Base-by-base conservation (phyloP, 306 rosid species). In the Cucurbita argyrosperma region DNA sequence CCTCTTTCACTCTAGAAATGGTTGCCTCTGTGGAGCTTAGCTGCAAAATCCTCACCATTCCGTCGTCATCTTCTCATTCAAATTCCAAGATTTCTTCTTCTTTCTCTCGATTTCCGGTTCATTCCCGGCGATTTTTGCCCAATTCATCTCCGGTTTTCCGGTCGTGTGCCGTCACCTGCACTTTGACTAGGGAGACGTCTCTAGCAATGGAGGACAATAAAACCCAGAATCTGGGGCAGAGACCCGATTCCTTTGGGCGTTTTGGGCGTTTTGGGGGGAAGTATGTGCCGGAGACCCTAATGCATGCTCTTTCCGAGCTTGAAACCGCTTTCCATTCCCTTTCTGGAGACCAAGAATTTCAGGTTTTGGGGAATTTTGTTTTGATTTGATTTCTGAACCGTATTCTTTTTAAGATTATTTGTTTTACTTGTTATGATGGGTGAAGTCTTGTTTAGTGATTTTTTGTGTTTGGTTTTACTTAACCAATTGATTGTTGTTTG, bases 281-380 rank as follows among this genome's bases (percentile, higher is more conserved):
- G 56, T 94, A 94, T 55, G 99, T 94, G 23, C 99, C 99, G 35
- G 99, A 94, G 49, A 94, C 99, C 63, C 82, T 94, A 26, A 94
- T 94, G 97, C 70, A 89, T 21, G 99, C 97, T 0, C 97, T 91
- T 72, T 8, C 92, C 35, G 90, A 91, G 83, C 99, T 95, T 60
- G 97, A 91, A 76, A 57, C 89, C 30, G 90, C 99, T 1, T 95
- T 95, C 50, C 75, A 79, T 76, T 35, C 87, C 67, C 97, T 95
- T 66, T 74, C 96, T 4, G 74, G 80, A 1, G 92, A 94, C 69
- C 90, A 82, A 1, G 84, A 79, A 1, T 94, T 94, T 81, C 91
- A 91, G 99, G 99, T 94, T n/a, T 43, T 12, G 1, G 39, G 9
- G 5, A 45, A n/a, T 43, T n/a, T 40, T 39, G 30, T 64, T 62